Conservation (phyloP, 1,284 basidiomycete species). For the Laetiporus sulphureus region DNA sequence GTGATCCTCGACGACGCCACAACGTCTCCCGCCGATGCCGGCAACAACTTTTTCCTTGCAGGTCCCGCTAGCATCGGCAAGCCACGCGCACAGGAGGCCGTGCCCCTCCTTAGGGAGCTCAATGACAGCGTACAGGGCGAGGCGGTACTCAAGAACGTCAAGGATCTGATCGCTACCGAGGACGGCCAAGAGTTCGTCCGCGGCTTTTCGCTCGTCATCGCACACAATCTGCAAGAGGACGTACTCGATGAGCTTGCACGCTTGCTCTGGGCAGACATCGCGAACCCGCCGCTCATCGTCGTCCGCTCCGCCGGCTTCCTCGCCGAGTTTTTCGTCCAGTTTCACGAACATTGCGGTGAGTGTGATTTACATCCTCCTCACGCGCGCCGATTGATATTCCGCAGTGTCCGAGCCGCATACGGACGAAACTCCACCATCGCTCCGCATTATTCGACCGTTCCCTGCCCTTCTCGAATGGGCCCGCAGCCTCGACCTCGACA, state of each 20-base stretch:
- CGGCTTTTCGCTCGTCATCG: constrained; percentile 67
- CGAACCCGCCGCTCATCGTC: constrained; percentile 62
- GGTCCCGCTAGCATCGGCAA: constrained; percentile 72
- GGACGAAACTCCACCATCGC: constrained; percentile 54
- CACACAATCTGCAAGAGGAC: constrained; percentile 65
- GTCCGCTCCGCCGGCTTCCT: constrained; percentile 84
- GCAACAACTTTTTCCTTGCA: constrained; percentile 95
- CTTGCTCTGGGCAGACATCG: constrained; percentile 60
- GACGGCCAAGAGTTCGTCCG: constrained; percentile 42
- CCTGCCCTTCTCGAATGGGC: constrained; percentile 73
- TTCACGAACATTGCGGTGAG: constrained; percentile 76
- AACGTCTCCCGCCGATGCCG: constrained; percentile 74
- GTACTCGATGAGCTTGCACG: constrained; percentile 55
- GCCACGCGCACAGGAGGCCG: constrained; percentile 75
- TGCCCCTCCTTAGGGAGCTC: constrained; percentile 75
- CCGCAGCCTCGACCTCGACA: constrained; percentile 60
- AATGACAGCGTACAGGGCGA: constrained; percentile 81
- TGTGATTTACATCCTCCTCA: neutral
- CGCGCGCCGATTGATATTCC: neutral
- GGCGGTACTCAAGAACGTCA: constrained; percentile 54
- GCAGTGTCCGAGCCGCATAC: constrained; percentile 24
- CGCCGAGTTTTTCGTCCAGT: constrained; percentile 84
- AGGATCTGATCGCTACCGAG: constrained; percentile 45
- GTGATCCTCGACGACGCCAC: constrained; percentile 71
- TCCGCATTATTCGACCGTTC: constrained; percentile 89